Base-by-base conservation (phyloP, 352 stramenopile species). In the Lagenidium sp. region DNA sequence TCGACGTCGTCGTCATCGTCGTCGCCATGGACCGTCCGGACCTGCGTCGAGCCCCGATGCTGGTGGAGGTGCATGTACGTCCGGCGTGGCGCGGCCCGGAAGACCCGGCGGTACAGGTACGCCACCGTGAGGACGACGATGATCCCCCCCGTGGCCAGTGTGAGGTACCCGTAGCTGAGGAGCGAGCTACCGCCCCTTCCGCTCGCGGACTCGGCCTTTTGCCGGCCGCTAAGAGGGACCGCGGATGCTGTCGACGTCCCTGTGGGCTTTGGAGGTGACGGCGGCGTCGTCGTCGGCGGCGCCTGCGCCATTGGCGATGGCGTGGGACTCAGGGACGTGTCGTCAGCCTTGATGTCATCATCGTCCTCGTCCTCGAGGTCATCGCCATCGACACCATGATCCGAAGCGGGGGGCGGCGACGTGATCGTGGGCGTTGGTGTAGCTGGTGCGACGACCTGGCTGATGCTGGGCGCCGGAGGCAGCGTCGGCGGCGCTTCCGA, bases 1-100 rank as follows among this genome's bases (percentile, higher is more conserved):
- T 32, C 8, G 8, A 32, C 8, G 4, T 58, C 55, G 4, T 67
- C 58, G 12, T 63, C 65, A 21, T 80, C 67, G 1, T 71, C 55
- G 5, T 67, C 60, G n/a, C 68, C 55, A 12, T 65, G 53, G 23
- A 53, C 43, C 24, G 60, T 58, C 1, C 67, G 45, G 34, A 57
- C 41, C 7, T 68, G 56, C 2, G 53, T 42, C 4, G 57, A 34
- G 25, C 65, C 63, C 28, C 62, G 41, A 32, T 62, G 53, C 34
- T 46, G 66, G 51, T 77, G 81, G 58, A 89, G 75, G 57, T 75
- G 81, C 47, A 83, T 79, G 60, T 91, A 91, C 6, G 69, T 46
- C 47, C 76, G 69, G 23, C 62, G 69, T 21, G 60, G 66, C 47
- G 60, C 42, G 4, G 60, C 64, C 6, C 63, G 61, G 61, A 87